Evolutionary conservation across 2,329 filamentous ascomycete genomes (phyloP), one percentile per base, ranked within the genome.

Genomic region (Fusarium napiforme): DNA sequence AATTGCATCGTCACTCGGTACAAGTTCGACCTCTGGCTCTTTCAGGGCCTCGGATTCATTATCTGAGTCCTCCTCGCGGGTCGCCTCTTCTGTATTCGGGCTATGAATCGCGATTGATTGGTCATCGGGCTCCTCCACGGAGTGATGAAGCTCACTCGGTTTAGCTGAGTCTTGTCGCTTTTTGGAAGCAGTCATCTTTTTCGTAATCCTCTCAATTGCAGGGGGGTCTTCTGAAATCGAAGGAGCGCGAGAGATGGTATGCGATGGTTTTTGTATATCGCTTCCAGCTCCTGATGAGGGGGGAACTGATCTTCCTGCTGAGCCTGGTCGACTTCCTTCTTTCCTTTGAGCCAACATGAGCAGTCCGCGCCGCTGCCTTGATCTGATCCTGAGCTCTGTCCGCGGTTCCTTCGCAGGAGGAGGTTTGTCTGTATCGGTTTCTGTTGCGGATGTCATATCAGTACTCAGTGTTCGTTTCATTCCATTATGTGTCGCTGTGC

Each of bases 351-450:
- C 81, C 9, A 87, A 59, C 78, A 88, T 81, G 47, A 88, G 74
- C 12, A 89, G 74, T 4, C 87, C 87, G 59, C 86, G 82, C 66
- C 84, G 85, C 66, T 84, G 84, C 64, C 84, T 82, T 23, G 85
- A 80, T 67, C 82, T 85, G 58, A 88, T 85, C 12, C 84, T 83
- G 40, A 88, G 78, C 68, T 86, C 84, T 23, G 85, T 85, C 53
- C 83, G 83, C 14, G 79, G 82, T 62, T 82, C 75, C 36, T 75
- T 61, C 37, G 36, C 30, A n/a, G 42, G 45, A 43, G 61, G 42
- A 23, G 49, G 47, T 32, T 52, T 59, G 5, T 55, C 42, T 18
- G 19, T 39, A 16, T 60, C 60, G 19, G 34, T 16, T 42, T 53
- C 53, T 32, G 46, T 32, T 19, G 30, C 26, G 7, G 28, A 36